A percentile compares a stretch with the other conserved stretches of the same genome.
phyloP scores from a whole-genome alignment of 257 asterid genomes.

The Prunella vulgaris region DNA sequence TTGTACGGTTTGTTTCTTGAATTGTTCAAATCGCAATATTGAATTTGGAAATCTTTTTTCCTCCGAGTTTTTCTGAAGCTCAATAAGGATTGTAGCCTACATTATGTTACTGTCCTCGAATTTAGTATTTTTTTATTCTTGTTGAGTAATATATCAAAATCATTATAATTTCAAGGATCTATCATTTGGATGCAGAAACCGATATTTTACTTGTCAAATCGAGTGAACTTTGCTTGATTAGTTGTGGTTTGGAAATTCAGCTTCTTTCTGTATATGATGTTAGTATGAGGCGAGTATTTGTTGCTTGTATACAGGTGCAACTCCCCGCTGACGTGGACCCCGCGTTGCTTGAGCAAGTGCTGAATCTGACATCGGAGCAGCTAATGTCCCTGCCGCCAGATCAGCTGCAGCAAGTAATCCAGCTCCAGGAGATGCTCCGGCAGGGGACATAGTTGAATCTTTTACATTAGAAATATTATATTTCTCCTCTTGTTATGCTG shows the following conservation, averaged over 20 bases:
- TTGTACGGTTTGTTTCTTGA: neutral
- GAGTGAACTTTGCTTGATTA: too few species aligned
- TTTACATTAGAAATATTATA: neutral
- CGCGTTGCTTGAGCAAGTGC: slow-evolving; percentile 66
- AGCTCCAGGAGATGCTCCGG: slow-evolving; percentile 86
- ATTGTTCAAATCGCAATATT: neutral
- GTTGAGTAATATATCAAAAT: neutral
- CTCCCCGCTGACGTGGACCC: slow-evolving; percentile 69
- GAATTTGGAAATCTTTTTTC: neutral
- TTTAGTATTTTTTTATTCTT: neutral
- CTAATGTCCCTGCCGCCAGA: slow-evolving; percentile 77
- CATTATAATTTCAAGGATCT: neutral
- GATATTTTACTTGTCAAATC: neutral
- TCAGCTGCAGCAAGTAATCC: slow-evolving; percentile 81
- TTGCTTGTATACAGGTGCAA: slow-evolving; percentile 35
- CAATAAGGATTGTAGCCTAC: neutral
- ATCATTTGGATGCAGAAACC: neutral
- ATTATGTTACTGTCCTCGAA: neutral
- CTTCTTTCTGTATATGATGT: neutral
- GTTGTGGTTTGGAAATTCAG: neutral
- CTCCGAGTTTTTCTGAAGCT: neutral
- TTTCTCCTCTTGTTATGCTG: neutral
- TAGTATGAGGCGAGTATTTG: neutral
- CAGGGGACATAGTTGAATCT: slow-evolving; percentile 38
- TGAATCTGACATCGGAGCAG: slow-evolving; percentile 76